Percentiles rank a stretch among this genome's conserved stretches.
Conservation (phyloP, 768 basidiomycete genomes). For the Russula ochroleuca region DNA sequence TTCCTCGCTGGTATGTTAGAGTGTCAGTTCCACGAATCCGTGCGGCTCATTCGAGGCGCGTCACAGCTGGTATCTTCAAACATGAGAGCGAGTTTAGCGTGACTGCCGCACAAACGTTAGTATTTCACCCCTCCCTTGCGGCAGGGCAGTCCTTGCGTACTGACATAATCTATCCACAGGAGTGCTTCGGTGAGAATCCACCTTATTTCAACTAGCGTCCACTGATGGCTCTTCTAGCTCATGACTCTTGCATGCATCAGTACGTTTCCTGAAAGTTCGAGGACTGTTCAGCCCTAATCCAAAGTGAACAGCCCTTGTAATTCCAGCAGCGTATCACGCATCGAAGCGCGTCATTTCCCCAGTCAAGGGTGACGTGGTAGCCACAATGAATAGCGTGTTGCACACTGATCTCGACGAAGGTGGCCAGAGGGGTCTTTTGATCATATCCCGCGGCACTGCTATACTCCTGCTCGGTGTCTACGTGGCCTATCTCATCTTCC, state of each 20-base stretch:
- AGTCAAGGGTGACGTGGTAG: neutral
- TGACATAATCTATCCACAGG: constrained; percentile 12
- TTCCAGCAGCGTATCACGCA: constrained; percentile 81
- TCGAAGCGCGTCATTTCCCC: constrained; percentile 32
- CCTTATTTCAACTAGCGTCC: neutral
- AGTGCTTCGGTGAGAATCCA: constrained; percentile 21
- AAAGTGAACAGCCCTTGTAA: constrained; percentile 60
- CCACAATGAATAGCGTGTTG: constrained; percentile 25
- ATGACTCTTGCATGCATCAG: constrained; percentile 87
- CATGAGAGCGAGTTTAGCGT: constrained; percentile 70
- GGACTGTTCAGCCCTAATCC: neutral
- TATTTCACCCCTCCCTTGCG: constrained; percentile 17
- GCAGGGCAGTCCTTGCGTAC: neutral
- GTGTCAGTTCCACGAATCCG: neutral
- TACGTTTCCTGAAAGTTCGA: constrained; percentile 36
- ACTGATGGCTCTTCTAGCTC: constrained; percentile 41
- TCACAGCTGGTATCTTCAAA: constrained; percentile 58
- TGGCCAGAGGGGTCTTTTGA: constrained; percentile 49
- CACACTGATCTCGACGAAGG: constrained; percentile 29
- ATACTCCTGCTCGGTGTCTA: constrained; percentile 72
- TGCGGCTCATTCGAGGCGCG: neutral
- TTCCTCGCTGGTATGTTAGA: constrained; percentile 68
- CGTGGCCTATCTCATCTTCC: constrained; percentile 37
- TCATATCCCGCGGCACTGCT: constrained; percentile 79
- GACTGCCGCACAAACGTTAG: constrained; percentile 85